A percentile compares a stretch with the other conserved stretches of the same genome.
Conservation (phyloP, 2,329 filamentous ascomycete genomes). For the Trichoderma koningii region DNA sequence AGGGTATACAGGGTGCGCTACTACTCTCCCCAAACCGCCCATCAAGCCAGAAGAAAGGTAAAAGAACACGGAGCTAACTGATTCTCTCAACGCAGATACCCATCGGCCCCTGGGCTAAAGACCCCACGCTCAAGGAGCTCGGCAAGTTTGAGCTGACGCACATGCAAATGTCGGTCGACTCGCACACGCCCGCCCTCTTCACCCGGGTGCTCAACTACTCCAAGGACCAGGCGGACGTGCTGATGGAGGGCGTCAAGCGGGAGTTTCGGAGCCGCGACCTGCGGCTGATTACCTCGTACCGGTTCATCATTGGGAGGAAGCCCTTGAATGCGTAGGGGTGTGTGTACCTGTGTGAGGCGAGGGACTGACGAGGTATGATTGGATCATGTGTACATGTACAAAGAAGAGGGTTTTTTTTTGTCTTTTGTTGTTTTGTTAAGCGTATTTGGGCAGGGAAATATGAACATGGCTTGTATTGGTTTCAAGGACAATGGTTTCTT, state of each 20-base stretch:
- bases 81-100: slow-evolving; percentile 38
- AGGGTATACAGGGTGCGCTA: slow-evolving; percentile 34
- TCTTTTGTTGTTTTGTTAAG: background rate
- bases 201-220: slow-evolving; percentile 43
- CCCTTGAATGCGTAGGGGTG: slow-evolving; percentile 8
- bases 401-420: background rate
- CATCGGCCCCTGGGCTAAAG: slow-evolving; percentile 44
- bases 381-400: background rate
- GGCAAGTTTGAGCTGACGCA: slow-evolving; percentile 43
- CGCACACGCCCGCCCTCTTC: slow-evolving; percentile 46
- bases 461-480: background rate
- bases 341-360: background rate
- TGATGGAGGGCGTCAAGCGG: slow-evolving; percentile 47
- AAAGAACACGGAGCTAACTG: background rate
- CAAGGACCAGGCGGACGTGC: slow-evolving; percentile 44
- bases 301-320: slow-evolving; percentile 39
- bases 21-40: too few species aligned
- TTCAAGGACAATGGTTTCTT: background rate
- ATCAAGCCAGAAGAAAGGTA: background rate
- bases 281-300: slow-evolving; percentile 41
- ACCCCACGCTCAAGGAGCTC: slow-evolving; percentile 41
- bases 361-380: too few species aligned
- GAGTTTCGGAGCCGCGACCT: slow-evolving; percentile 41
- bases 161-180: slow-evolving; percentile 48
- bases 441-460: background rate